Percentiles rank a stretch among this genome's conserved stretches.
phyloP scores from a whole-genome alignment of 2,329 filamentous ascomycete species.

The Calonectria hawksworthii region DNA sequence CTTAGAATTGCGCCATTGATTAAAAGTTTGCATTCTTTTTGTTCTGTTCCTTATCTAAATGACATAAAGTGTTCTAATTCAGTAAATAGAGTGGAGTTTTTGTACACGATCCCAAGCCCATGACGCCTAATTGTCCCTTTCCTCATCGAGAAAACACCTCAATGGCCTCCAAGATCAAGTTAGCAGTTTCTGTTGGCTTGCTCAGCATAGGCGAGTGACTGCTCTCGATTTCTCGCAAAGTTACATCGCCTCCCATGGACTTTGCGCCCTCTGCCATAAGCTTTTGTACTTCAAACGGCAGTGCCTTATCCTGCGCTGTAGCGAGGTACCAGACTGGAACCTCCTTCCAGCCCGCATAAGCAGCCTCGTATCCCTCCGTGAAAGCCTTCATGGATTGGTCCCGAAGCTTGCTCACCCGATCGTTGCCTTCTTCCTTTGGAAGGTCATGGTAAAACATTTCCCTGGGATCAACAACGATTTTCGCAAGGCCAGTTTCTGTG shows the following conservation, averaged over 20 bases:
- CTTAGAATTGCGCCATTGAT: background rate
- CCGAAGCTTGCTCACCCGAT: slow-evolving; percentile 58
- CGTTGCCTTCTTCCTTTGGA: slow-evolving; percentile 56
- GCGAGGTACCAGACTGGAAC: slow-evolving; percentile 62
- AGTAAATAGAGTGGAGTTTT: background rate
- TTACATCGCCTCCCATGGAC: slow-evolving; percentile 53
- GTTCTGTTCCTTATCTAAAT: background rate
- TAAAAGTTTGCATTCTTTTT: background rate
- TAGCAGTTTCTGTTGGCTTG: slow-evolving; percentile 55
- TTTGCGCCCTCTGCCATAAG: slow-evolving; percentile 55
- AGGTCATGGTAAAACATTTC: slow-evolving; percentile 67
- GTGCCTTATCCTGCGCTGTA: slow-evolving; percentile 56
- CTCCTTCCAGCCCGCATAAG: slow-evolving; percentile 63
- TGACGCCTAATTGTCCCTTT: background rate
- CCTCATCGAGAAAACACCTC: slow-evolving; percentile 28
- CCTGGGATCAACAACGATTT: slow-evolving; percentile 53
- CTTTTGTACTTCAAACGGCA: slow-evolving; percentile 57
- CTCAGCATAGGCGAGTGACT: slow-evolving; percentile 66
- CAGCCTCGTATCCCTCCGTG: slow-evolving; percentile 59
- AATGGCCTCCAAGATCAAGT: slow-evolving; percentile 50
- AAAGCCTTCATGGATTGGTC: slow-evolving; percentile 59
- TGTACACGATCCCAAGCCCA: background rate
- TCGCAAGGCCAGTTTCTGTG: slow-evolving; percentile 56
- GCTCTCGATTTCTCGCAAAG: slow-evolving; percentile 56
- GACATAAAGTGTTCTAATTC: background rate